These are phyloP conservation scores for Auxenochlorella protothecoides DNA, from an alignment of 139 green algal genomes.

Conservation along the genomic window DNA sequence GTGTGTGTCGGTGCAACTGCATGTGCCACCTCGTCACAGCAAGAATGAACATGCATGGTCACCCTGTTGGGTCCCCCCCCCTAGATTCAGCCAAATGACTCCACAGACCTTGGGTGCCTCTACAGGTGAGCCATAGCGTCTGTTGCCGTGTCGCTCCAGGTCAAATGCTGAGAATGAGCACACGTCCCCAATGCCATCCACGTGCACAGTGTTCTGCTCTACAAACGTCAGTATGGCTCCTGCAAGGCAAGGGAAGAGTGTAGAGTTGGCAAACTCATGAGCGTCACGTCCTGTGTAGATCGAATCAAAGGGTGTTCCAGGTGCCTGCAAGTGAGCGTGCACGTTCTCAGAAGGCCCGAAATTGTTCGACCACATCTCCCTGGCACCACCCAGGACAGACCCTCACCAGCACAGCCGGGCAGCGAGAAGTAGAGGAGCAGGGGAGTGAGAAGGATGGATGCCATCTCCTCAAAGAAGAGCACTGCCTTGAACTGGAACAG, in stretches of 20 bases:
- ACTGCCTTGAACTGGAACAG: conserved; percentile 78
- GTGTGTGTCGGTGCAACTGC: too few species aligned
- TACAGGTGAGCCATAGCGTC: conserved; percentile 57
- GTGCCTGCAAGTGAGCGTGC: too few species aligned
- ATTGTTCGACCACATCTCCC: neutral
- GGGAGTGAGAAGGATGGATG: conserved; percentile 70
- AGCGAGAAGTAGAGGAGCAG: conserved; percentile 70
- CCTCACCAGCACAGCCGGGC: conserved; percentile 30
- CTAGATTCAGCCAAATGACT: neutral
- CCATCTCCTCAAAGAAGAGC: conserved; percentile 83
- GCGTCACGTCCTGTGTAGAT: too few species aligned
- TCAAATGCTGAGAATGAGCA: conserved; percentile 78
- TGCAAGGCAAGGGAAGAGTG: conserved; percentile 5
- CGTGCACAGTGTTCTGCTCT: conserved; percentile 39
- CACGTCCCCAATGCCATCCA: conserved; percentile 80
- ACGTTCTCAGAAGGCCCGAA: neutral
- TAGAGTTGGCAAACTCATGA: too few species aligned
- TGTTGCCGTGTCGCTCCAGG: conserved; percentile 65
- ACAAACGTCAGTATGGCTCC: conserved; percentile 77
- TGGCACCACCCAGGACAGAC: conserved; percentile 5
- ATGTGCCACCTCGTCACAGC: neutral
- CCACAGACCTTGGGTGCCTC: conserved; percentile 28
- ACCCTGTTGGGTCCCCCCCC: conserved; percentile 9
- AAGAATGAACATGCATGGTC: neutral
- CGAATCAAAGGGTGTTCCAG: too few species aligned